Conservation (phyloP, 2,329 filamentous ascomycete genomes). For the Microcera coccophila region DNA sequence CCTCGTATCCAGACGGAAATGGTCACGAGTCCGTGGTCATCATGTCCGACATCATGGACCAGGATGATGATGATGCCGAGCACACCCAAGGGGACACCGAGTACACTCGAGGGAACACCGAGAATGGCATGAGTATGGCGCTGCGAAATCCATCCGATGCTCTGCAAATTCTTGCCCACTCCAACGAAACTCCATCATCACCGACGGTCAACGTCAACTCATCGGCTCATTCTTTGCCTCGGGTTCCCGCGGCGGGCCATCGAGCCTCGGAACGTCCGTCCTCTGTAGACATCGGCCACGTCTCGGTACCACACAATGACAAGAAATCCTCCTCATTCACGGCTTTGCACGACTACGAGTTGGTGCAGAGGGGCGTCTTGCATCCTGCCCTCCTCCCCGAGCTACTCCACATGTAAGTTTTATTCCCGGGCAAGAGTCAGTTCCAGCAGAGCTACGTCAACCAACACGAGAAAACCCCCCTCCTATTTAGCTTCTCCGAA, state of each 20-base stretch:
- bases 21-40: too few relatives aligned
- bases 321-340: background rate
- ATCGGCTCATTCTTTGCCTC: too few relatives aligned
- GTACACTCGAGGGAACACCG: too few relatives aligned
- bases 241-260: too few relatives aligned
- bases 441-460: background rate
- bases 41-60: background rate
- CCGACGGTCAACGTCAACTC: background rate
- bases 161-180: conserved; percentile 11
- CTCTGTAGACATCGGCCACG: too few relatives aligned
- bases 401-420: background rate
- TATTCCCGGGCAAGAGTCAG: background rate
- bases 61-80: background rate
- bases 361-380: background rate
- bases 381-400: background rate
- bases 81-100: too few relatives aligned
- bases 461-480: too few relatives aligned
- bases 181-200: background rate
- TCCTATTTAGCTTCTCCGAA: background rate
- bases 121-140: too few relatives aligned
- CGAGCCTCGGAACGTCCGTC: too few relatives aligned
- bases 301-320: too few relatives aligned
- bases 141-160: conserved; percentile 15
- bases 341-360: background rate
- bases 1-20: too few relatives aligned